These are phyloP conservation scores for Talaromyces sp. DNA, from an alignment of 2,329 filamentous ascomycete species.

Conservation along the genomic window DNA sequence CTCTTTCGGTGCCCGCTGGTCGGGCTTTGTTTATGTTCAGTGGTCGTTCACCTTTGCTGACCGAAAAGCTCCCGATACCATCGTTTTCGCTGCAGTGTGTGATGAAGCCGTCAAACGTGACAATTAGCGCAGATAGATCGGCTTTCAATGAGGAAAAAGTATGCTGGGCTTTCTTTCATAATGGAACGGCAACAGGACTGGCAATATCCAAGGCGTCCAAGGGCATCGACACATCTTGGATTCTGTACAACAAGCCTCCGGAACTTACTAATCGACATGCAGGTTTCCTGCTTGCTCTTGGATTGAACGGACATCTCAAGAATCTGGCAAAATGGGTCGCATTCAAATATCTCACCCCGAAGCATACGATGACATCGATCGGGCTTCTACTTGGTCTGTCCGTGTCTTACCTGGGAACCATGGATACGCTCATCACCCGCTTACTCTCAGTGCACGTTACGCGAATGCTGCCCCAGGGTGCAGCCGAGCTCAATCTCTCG, in stretches of 20 bases:
- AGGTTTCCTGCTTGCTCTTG: constrained; percentile 84
- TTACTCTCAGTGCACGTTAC: constrained; percentile 94
- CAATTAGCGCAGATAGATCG: constrained; percentile 84
- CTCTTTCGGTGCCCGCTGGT: constrained; percentile 81
- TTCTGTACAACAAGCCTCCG: constrained; percentile 91
- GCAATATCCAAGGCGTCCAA: constrained; percentile 85
- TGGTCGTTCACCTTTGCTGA: constrained; percentile 80
- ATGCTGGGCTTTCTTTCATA: constrained; percentile 98
- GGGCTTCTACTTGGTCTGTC: constrained; percentile 88
- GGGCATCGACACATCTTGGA: constrained; percentile 98
- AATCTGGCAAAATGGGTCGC: constrained; percentile 95
- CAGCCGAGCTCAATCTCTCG: constrained; percentile 90
- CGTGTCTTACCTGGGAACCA: constrained; percentile 90
- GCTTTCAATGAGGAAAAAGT: constrained; percentile 93
- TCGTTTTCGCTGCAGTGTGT: constrained; percentile 90
- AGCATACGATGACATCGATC: constrained; percentile 98
- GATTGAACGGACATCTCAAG: constrained; percentile 91
- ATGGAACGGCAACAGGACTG: constrained; percentile 86
- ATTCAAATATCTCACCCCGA: constrained; percentile 98
- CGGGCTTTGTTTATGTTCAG: constrained; percentile 85
- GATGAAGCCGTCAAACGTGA: constrained; percentile 87
- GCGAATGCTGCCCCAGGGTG: constrained; percentile 84
- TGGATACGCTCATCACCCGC: constrained; percentile 93
- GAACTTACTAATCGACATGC: constrained; percentile 96
- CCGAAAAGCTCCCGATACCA: constrained; percentile 82